Evolutionary conservation across 2,329 filamentous ascomycete genomes (phyloP).

Genomic region (Orbilia blumenaviensis): DNA sequence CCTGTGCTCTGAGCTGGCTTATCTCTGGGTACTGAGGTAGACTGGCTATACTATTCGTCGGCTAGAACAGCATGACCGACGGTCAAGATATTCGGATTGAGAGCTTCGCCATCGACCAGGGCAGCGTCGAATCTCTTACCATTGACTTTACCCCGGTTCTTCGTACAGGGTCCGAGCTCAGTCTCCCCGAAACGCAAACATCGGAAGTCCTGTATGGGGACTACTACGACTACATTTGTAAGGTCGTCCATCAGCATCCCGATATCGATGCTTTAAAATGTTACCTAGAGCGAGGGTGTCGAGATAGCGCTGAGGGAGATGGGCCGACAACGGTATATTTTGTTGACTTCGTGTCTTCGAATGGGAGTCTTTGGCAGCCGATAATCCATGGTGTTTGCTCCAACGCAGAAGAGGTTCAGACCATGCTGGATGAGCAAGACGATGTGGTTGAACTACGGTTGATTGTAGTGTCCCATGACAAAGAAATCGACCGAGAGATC

Average conservation of each 20-base stretch:
- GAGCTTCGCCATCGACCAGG: constrained; percentile 5
- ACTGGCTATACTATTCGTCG: too few species aligned
- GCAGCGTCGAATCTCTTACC: constrained; percentile 32
- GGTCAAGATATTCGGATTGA: constrained; percentile 15
- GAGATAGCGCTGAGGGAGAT: neutral
- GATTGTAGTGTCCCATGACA: constrained; percentile 43
- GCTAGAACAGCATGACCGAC: constrained; percentile 17
- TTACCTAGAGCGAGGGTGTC: constrained; percentile 40
- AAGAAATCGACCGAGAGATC: constrained; percentile 41
- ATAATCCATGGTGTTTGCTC: constrained; percentile 49
- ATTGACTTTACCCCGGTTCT: constrained; percentile 36
- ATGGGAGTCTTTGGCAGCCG: constrained; percentile 27
- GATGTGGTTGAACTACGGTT: constrained; percentile 37
- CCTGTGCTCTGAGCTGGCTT: too few species aligned
- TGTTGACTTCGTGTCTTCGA: constrained; percentile 38
- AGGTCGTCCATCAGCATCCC: constrained; percentile 43
- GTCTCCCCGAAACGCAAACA: constrained; percentile 20
- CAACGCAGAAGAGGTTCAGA: constrained; percentile 37
- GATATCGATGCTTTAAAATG: constrained; percentile 42
- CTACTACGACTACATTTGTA: constrained; percentile 49
- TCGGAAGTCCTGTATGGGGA: constrained; percentile 25
- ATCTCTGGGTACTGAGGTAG: too few species aligned
- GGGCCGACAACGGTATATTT: constrained; percentile 24
- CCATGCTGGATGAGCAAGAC: constrained; percentile 43
- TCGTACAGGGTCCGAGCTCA: constrained; percentile 19